A percentile compares a stretch with the other conserved stretches of the same genome.
Evolutionary conservation across 208 protist species (phyloP).

Genomic region (Cochliopodium minus): DNA sequence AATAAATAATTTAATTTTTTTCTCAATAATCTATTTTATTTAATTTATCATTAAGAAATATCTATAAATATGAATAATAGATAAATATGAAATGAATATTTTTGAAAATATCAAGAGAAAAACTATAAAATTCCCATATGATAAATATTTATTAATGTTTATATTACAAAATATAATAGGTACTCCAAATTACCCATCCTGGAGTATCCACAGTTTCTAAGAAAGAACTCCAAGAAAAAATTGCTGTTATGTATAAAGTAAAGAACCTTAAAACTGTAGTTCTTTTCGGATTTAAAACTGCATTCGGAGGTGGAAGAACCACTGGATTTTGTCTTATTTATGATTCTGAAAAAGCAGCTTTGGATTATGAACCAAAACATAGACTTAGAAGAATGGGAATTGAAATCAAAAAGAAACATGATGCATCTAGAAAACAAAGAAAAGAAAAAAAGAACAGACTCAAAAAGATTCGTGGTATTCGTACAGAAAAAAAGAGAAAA

Average conservation of each 20-base stretch:
- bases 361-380: conserved; percentile 93
- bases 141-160: neutral
- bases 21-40: neutral
- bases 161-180: conserved; percentile 23
- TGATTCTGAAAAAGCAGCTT: conserved; percentile 67
- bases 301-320: conserved; percentile 94
- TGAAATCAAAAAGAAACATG: conserved; percentile 43
- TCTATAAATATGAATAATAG: too few relatives aligned
- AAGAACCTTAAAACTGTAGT: conserved; percentile 74
- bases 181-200: conserved; percentile 67
- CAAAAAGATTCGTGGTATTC: conserved; percentile 91
- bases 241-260: conserved; percentile 92
- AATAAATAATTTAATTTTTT: neutral
- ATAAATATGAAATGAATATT: too few relatives aligned
- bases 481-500: too few relatives aligned
- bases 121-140: too few relatives aligned
- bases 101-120: too few relatives aligned
- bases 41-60: too few relatives aligned
- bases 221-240: conserved; percentile 69
- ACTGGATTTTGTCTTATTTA: conserved; percentile 98
- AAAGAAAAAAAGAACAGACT: conserved; percentile 97
- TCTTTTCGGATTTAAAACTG: conserved; percentile 90
- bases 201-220: conserved; percentile 63
- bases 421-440: conserved; percentile 78
- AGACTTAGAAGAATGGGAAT: conserved; percentile 77